Evolutionary conservation across 805 yeast genomes (phyloP).

Genomic region (Wickerhamomyces queroliae): DNA sequence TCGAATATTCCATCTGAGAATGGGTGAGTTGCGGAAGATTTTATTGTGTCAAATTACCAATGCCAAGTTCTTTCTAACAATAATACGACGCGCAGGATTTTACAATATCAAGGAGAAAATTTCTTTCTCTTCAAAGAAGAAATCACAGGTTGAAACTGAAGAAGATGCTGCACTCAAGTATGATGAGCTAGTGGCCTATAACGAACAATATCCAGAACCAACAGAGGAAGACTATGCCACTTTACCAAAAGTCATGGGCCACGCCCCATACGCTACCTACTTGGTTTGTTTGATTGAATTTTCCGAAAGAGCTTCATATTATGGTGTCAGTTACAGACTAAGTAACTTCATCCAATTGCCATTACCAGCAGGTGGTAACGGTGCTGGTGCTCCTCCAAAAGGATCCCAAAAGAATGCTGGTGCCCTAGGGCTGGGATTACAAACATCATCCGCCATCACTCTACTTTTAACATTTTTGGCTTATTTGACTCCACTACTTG

Average conservation of each 20-base stretch:
- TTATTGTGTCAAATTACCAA: no score
- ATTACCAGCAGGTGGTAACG: conserved; percentile 30
- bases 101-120: no score
- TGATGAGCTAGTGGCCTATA: no score
- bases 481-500: conserved; percentile 68
- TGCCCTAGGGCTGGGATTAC: conserved; percentile 48
- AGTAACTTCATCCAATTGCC: conserved; percentile 67
- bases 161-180: no score
- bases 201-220: conserved; percentile 18
- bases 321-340: conserved; percentile 69
- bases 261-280: conserved; percentile 39
- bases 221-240: conserved; percentile 35
- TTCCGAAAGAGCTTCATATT: conserved; percentile 72
- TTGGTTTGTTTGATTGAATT: conserved; percentile 61
- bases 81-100: no score
- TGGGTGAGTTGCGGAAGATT: no score
- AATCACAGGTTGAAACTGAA: no score
- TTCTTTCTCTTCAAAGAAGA: no score
- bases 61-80: no score
- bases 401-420: conserved; percentile 26
- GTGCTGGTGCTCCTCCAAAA: conserved; percentile 7
- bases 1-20: no score
- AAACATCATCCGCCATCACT: conserved; percentile 65
- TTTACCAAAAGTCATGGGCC: conserved; percentile 33
- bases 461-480: conserved; percentile 79